These are phyloP conservation scores for Inonotus hispidus DNA, from an alignment of 1,284 basidiomycete species.

Conservation along the genomic window DNA sequence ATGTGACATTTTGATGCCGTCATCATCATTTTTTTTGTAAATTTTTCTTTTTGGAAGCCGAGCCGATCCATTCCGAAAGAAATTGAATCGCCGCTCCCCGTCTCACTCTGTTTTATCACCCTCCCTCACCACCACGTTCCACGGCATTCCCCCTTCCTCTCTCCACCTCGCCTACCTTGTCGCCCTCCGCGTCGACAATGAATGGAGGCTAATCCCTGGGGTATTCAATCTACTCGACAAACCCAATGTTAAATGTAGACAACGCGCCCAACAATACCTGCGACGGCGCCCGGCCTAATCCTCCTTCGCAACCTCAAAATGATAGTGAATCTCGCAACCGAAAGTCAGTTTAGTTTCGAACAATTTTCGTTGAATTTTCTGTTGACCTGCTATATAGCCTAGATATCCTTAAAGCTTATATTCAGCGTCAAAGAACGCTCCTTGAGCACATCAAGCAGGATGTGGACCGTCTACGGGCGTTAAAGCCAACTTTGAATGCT, in stretches of 20 bases:
- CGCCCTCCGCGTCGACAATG: conserved; percentile 4
- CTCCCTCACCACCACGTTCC: background rate
- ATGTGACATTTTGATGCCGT: background rate
- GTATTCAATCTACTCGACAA: background rate
- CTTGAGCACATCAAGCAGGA: conserved; percentile 20
- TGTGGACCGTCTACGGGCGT: conserved; percentile 15
- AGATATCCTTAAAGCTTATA: conserved; percentile 20
- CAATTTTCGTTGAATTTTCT: background rate
- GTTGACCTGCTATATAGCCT: conserved; percentile 16
- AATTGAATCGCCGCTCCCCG: background rate
- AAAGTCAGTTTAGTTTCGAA: conserved; percentile 4
- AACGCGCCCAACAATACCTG: background rate
- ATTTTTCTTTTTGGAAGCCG: background rate
- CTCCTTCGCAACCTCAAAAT: background rate
- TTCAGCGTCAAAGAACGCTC: conserved; percentile 20
- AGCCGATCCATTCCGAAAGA: conserved; percentile 1
- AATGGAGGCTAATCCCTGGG: background rate
- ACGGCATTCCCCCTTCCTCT: background rate
- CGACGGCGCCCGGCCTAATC: background rate
- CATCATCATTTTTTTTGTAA: background rate
- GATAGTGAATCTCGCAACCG: conserved; percentile 3
- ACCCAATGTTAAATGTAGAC: conserved; percentile 10
- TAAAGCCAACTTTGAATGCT: conserved; percentile 12
- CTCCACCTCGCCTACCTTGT: background rate
- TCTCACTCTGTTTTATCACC: background rate